These are phyloP conservation scores for Vicia faba DNA, from an alignment of 306 rosid species.

Conservation along the genomic window DNA sequence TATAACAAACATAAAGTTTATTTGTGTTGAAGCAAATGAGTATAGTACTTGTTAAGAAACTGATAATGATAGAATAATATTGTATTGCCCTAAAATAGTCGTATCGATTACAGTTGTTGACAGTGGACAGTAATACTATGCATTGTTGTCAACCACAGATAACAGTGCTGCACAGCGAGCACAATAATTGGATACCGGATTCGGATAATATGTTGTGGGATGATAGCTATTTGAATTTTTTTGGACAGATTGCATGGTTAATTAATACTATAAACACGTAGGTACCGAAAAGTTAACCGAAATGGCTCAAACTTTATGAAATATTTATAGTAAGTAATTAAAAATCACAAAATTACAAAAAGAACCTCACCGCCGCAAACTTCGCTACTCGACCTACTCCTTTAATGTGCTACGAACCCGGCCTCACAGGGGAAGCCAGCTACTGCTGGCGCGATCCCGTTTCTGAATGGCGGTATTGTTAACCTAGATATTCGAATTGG, in stretches of 20 bases:
- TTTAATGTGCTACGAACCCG: background rate
- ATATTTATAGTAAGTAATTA: background rate
- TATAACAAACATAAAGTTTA: background rate
- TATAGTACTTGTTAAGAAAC: too few relatives aligned
- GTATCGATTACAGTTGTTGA: background rate
- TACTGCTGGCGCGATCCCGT: background rate
- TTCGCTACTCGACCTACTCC: too few relatives aligned
- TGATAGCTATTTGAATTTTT: background rate
- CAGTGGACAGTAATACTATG: background rate
- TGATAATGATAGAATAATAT: background rate
- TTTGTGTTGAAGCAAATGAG: too few relatives aligned
- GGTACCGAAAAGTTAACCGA: background rate
- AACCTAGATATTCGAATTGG: conserved; percentile 4
- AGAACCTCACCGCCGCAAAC: background rate
- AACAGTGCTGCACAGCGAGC: background rate
- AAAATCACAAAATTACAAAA: background rate
- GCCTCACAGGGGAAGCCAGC: background rate
- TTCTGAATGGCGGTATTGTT: background rate
- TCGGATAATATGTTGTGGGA: background rate
- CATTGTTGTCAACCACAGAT: background rate
- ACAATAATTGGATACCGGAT: background rate
- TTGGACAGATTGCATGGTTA: background rate
- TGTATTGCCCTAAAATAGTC: background rate
- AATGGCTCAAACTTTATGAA: background rate
- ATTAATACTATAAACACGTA: background rate